Evolutionary conservation across 2,329 filamentous ascomycete species (phyloP).

Genomic region (Waltergamsia citrina): DNA sequence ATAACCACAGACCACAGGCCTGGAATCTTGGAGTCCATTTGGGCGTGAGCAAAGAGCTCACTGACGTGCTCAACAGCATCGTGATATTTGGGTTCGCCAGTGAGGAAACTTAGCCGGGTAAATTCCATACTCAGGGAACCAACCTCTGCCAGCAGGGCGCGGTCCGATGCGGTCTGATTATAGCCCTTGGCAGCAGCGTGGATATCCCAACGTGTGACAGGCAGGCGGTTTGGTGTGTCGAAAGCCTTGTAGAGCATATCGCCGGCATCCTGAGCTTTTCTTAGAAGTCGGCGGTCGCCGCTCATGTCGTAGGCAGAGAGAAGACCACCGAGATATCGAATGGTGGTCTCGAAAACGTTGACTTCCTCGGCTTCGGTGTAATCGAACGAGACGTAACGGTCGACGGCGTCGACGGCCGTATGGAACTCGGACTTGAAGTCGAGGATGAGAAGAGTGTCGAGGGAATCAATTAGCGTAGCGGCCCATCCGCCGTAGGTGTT

Average conservation of each 20-base stretch:
- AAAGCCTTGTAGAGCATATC: constrained; percentile 46
- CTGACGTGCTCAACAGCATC: constrained; percentile 65
- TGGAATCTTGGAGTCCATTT: constrained; percentile 58
- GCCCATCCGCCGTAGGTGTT: constrained; percentile 53
- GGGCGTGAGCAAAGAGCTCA: constrained; percentile 53
- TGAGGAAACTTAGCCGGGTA: constrained; percentile 60
- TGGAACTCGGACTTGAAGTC: constrained; percentile 25
- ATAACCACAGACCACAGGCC: constrained; percentile 66
- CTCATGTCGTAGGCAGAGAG: constrained; percentile 41
- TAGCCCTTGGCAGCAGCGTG: constrained; percentile 14
- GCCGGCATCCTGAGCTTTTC: constrained; percentile 40
- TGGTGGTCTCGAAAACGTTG: constrained; percentile 45
- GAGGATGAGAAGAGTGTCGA: constrained; percentile 27
- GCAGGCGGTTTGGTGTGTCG: constrained; percentile 44
- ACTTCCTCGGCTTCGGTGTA: constrained; percentile 30
- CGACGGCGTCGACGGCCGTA: constrained; percentile 5
- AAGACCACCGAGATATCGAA: constrained; percentile 42
- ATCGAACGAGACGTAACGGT: constrained; percentile 36
- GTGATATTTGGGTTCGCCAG: constrained; percentile 60
- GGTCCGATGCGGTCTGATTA: constrained; percentile 6
- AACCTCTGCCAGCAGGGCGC: constrained; percentile 46
- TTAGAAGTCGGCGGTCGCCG: constrained; percentile 30
- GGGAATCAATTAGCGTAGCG: constrained; percentile 48
- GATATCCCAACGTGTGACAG: constrained; percentile 29
- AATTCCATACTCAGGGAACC: constrained; percentile 64